Percentiles rank a stretch among this genome's conserved stretches.
phyloP scores from a whole-genome alignment of 1,284 basidiomycete genomes.

The Cystobasidium sp. region DNA sequence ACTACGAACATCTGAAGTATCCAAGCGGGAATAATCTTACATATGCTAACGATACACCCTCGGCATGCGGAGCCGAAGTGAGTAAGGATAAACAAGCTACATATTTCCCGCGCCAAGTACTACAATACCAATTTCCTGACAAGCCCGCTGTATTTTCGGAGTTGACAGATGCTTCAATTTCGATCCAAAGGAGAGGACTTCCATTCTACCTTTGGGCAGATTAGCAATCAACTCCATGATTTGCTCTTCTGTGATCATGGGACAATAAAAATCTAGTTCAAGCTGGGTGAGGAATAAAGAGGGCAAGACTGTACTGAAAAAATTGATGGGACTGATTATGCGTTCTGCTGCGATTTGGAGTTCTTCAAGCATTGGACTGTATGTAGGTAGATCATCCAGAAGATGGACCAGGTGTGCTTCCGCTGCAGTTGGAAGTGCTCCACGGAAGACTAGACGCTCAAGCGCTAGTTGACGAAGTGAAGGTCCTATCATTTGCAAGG shows the following conservation, averaged over 20 bases:
- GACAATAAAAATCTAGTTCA: conserved; percentile 28
- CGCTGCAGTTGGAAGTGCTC: background rate
- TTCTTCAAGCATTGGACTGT: conserved; percentile 37
- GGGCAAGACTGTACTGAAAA: conserved; percentile 29
- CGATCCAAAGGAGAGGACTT: conserved; percentile 25
- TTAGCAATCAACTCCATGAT: conserved; percentile 22
- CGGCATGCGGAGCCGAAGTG: no score
- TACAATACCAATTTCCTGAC: conserved; percentile 36
- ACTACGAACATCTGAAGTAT: no score
- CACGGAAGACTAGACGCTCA: conserved; percentile 18
- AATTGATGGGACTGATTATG: conserved; percentile 13
- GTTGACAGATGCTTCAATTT: conserved; percentile 17
- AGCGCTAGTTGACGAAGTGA: conserved; percentile 11
- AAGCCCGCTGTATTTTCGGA: conserved; percentile 28
- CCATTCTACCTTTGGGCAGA: conserved; percentile 36
- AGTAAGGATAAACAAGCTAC: background rate
- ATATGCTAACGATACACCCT: no score
- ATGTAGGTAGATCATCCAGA: conserved; percentile 26
- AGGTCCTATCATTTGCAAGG: conserved; percentile 25
- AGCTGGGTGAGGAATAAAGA: conserved; percentile 35
- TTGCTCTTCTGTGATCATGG: conserved; percentile 17
- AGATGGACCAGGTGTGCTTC: conserved; percentile 9
- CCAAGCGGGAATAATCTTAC: no score
- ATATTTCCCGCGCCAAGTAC: conserved; percentile 4
- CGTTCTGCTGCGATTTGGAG: conserved; percentile 35